Evolutionary conservation across 2,329 filamentous ascomycete species (phyloP).

Genomic region (Mollisia scopiformis): DNA sequence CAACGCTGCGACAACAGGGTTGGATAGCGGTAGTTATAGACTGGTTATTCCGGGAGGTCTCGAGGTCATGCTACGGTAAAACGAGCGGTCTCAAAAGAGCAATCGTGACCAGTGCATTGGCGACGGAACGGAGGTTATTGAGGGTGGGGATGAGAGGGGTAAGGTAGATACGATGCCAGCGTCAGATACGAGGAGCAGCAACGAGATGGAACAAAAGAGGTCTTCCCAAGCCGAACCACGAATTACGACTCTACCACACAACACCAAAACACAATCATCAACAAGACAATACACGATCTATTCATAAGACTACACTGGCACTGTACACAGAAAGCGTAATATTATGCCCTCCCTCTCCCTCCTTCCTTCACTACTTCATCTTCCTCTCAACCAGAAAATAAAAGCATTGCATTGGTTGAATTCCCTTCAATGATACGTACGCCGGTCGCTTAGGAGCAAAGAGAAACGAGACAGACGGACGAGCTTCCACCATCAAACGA

Average conservation of each 20-base stretch:
- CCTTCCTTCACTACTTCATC: not conserved
- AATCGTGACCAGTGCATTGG: too few species aligned
- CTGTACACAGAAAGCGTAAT: slow-evolving; percentile 31
- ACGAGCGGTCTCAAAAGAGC: too few species aligned
- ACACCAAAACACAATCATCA: not conserved
- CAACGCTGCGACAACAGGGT: too few species aligned
- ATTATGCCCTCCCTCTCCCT: slow-evolving; percentile 1
- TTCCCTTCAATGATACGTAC: slow-evolving; percentile 24
- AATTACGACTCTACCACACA: not conserved
- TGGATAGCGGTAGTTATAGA: too few species aligned
- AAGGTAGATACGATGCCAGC: not conserved
- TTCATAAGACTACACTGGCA: slow-evolving; percentile 34
- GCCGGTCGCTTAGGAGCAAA: slow-evolving; percentile 27
- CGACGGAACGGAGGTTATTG: too few species aligned
- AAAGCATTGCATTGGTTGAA: not conserved
- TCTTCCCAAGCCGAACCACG: too few species aligned
- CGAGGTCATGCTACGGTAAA: too few species aligned
- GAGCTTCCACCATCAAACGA: slow-evolving; percentile 3
- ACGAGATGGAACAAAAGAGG: not conserved
- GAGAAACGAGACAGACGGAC: not conserved
- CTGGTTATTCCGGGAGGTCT: too few species aligned
- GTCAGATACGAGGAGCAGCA: not conserved
- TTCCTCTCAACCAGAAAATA: not conserved
- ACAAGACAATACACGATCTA: slow-evolving; percentile 29
- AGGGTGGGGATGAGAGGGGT: too few species aligned